Percentiles rank a stretch among this genome's conserved stretches.
Conservation (phyloP, 2,329 filamentous ascomycete species). For the Parastagonospora nodorum region DNA sequence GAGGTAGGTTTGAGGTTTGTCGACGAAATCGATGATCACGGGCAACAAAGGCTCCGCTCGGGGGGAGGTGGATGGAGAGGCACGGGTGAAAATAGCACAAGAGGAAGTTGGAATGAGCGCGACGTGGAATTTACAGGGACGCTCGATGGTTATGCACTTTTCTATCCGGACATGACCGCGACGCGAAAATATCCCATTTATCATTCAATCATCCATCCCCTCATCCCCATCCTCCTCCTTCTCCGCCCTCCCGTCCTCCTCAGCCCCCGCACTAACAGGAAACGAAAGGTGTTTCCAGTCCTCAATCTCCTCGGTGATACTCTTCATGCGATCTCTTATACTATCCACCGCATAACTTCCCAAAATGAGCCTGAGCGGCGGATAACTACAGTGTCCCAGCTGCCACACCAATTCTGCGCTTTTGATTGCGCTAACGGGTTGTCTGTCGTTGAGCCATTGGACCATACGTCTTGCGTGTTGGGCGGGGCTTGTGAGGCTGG, state of each 20-base stretch:
- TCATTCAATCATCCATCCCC: neutral
- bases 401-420: slow-evolving; percentile 94
- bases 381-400: slow-evolving; percentile 91
- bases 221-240: slow-evolving; percentile 30
- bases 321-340: slow-evolving; percentile 84
- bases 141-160: too few relatives aligned
- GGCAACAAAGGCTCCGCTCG: too few relatives aligned
- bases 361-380: slow-evolving; percentile 81
- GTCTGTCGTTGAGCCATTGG: slow-evolving; percentile 90
- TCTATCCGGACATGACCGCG: too few relatives aligned
- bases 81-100: too few relatives aligned
- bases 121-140: too few relatives aligned
- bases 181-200: too few relatives aligned
- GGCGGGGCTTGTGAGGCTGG: slow-evolving; percentile 76
- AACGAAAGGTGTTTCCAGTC: slow-evolving; percentile 36
- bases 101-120: too few relatives aligned
- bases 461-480: slow-evolving; percentile 89
- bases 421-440: slow-evolving; percentile 91
- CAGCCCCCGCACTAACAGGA: slow-evolving; percentile 19
- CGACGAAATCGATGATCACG: too few relatives aligned
- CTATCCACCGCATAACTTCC: slow-evolving; percentile 96
- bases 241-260: slow-evolving; percentile 26
- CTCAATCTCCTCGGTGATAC: slow-evolving; percentile 79
- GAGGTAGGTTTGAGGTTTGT: too few relatives aligned
- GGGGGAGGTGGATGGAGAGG: too few relatives aligned